Conservation (phyloP, 2,329 filamentous ascomycete genomes). For the Colletotrichum siamense region DNA sequence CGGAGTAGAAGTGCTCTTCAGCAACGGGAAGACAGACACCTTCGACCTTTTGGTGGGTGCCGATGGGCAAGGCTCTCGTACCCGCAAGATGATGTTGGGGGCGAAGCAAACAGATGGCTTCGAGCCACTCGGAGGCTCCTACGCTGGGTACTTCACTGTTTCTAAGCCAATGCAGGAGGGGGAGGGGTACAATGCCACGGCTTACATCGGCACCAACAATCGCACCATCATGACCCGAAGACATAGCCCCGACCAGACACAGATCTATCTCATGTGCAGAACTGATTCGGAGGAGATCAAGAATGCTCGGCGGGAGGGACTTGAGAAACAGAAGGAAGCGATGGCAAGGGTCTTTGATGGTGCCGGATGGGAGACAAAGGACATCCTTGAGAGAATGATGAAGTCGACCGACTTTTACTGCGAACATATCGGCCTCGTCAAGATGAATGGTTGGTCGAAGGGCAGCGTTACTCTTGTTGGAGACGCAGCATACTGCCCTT, state of each 20-base stretch:
- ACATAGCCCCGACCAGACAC: neutral
- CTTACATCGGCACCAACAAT: neutral
- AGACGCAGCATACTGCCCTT: slow-evolving; percentile 58
- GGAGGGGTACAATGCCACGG: neutral
- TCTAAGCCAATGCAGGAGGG: neutral
- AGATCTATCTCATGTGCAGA: neutral
- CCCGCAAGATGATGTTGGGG: neutral
- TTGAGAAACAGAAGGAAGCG: slow-evolving; percentile 38
- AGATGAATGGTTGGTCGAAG: slow-evolving; percentile 44
- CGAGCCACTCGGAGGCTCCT: neutral
- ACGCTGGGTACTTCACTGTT: neutral
- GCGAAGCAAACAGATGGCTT: neutral
- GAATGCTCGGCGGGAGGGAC: slow-evolving; percentile 35
- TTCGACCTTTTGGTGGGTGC: neutral
- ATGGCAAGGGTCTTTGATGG: slow-evolving; percentile 43
- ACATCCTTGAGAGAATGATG: slow-evolving; percentile 47
- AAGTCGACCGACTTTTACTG: slow-evolving; percentile 52
- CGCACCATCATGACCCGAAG: neutral
- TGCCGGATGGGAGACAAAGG: slow-evolving; percentile 49
- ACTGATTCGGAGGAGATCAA: neutral
- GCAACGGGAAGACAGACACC: neutral
- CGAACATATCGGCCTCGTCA: slow-evolving; percentile 49
- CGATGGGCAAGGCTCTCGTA: neutral
- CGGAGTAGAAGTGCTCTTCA: neutral
- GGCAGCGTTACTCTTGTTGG: slow-evolving; percentile 56